Base-by-base conservation (phyloP, 768 basidiomycete species). In the Megacollybia marginata region DNA sequence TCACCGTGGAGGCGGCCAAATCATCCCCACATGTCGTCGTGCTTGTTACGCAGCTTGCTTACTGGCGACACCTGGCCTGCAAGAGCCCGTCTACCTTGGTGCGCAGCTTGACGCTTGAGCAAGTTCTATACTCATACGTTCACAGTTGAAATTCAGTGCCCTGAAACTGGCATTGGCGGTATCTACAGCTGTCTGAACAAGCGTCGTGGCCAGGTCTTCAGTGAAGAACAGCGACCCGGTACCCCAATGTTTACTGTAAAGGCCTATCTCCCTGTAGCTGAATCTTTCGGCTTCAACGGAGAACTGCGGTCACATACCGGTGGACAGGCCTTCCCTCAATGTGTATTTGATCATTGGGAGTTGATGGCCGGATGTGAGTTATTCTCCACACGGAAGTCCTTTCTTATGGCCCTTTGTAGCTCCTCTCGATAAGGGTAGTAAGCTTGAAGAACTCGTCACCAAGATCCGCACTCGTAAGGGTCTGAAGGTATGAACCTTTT, bases 161-260 rank as follows among this genome's bases (percentile, higher is more conserved):
- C 94, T 49, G 95, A 96, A 69, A 89, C 80, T 65, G 94, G 90
- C 52, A 95, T 97, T 57, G 95, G 94, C 69, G 94, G 95, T 76
- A 91, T 98, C 71, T 97, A 97, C 84, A 80, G 78, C 48, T 80
- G 79, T 55, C 70, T 92, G 73, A 98, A 96, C 83, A 92, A 88
- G 74, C 89, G 93, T 65, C 90, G 94, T 81, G 95, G 95, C 55
- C 93, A 96, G 67, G 95, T 99, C 54, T 95, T 94, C 81, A 88
- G 87, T 58, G 90, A 97, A 71, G 95, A 97, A 70, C 96, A 98
- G 72, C 77, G 94, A 62, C 76, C 83, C 4, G 95, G 96, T 74
- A 99, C 96, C 15, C 96, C 96, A 55, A 96, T 97, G 92, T 95
- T 95, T 85, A 98, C 88, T 44, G 87, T 99, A 71, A 98, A 96